Evolutionary conservation across 2,329 filamentous ascomycete species (phyloP), one percentile per base, ranked within the genome.

Genomic region (Diplodia sapinea): DNA sequence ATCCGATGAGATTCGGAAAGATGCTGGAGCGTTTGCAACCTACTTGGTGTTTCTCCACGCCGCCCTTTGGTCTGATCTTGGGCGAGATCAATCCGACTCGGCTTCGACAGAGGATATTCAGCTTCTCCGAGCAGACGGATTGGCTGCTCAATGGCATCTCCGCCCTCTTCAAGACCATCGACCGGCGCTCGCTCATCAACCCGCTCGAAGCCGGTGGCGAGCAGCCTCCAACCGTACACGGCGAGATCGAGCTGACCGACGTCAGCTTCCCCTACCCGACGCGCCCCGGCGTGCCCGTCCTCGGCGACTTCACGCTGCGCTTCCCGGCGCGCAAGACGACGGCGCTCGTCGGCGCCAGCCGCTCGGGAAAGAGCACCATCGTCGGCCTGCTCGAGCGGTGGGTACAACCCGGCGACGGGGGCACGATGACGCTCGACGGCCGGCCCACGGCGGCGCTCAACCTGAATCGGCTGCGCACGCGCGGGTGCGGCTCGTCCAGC

Each of bases 181-280:
- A 69, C 61, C 61, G 66, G 23, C 15, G n/a, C 11, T 49, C 68
- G 3, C 26, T 43, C 8, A 68, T 66, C 26, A 61, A 69, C 40
- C 36, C 65, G 4, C 47, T 68, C 29, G 72, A 66, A 9, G 71
- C 73, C 11, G 67, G 69, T 5, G 76, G 76, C 0, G 66, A 68
- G 9, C 47, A 68, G 6, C 77, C 76, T 0, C 52, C 55, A 3
- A 55, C 67, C 15, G 76, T 75, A 31, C 55, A 65, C 17, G 77
- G 77, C 0, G 75, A 55, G 15, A 89, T 99, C 68, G 91, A 94
- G 71, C 85, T 99, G 51, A 87, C 89, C 71, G 86, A 92, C 72
- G 85, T 98, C 76, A 95, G 92, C 78, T 94, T 97, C 79, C 94
- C 98, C 72, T 98, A 99, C 74, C 95, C 95, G 3, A 97, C 93